Conservation (phyloP, 805 yeast genomes). For the Metschnikowia henanensis region DNA sequence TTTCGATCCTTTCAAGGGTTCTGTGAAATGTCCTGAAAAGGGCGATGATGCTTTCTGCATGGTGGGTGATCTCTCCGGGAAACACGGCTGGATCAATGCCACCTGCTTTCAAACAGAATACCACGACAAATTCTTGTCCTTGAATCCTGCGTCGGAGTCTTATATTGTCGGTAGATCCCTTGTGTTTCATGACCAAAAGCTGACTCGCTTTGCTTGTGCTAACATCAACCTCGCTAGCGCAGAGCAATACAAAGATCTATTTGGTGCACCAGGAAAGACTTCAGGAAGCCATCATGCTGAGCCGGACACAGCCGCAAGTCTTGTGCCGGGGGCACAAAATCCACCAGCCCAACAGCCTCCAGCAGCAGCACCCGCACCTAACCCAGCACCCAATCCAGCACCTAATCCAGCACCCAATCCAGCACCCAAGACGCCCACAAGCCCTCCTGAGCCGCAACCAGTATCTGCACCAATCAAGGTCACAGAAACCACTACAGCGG, state of each 20-base stretch:
- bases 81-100: conserved; percentile 70
- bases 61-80: conserved; percentile 77
- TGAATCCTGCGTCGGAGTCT: conserved; percentile 55
- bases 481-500: not conserved
- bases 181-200: conserved; percentile 18
- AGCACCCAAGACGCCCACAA: not conserved
- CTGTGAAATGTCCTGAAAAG: conserved; percentile 49
- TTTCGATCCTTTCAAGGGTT: conserved; percentile 63
- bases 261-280: conserved; percentile 6
- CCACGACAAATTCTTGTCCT: conserved; percentile 64
- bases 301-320: not conserved
- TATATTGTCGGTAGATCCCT: conserved; percentile 57
- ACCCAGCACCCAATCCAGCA: conserved; percentile 4
- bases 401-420: conserved; percentile 2
- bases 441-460: not conserved
- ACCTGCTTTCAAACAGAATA: conserved; percentile 67
- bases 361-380: conserved; percentile 4
- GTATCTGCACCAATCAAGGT: conserved; percentile 1
- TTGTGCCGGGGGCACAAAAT: not conserved
- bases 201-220: conserved; percentile 19
- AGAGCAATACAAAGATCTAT: conserved; percentile 16
- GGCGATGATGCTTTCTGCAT: conserved; percentile 58
- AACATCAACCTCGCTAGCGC: conserved; percentile 18
- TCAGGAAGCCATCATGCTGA: not conserved
- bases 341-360: conserved; percentile 1